These are phyloP conservation scores for Dothistroma pini DNA, from an alignment of 2,329 filamentous ascomycete genomes.

Conservation along the genomic window DNA sequence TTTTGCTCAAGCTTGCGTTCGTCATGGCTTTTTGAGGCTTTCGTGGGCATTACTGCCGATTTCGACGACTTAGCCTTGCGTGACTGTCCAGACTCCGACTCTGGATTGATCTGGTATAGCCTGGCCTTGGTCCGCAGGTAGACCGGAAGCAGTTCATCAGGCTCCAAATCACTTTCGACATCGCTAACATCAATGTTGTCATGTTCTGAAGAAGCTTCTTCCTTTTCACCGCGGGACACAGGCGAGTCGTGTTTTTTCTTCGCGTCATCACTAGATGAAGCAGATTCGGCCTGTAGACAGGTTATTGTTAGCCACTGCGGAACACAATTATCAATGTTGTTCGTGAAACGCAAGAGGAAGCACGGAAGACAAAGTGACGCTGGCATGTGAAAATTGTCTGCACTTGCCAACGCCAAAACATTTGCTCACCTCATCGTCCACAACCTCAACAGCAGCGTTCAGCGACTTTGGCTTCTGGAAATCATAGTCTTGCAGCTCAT, in stretches of 20 bases:
- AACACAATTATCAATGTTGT: not conserved
- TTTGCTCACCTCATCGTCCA: constrained; percentile 7
- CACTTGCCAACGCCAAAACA: not conserved
- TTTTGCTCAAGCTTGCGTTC: constrained; percentile 68
- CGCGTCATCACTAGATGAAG: not conserved
- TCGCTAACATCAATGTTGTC: constrained; percentile 44
- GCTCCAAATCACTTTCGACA: constrained; percentile 49
- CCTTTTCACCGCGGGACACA: constrained; percentile 3
- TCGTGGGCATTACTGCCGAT: constrained; percentile 39
- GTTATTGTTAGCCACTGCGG: not conserved
- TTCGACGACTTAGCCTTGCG: constrained; percentile 28
- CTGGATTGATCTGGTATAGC: constrained; percentile 46
- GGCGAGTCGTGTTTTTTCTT: constrained; percentile 11
- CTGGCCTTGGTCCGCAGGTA: constrained; percentile 70
- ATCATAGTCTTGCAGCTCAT: constrained; percentile 35
- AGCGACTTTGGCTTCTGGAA: constrained; percentile 26
- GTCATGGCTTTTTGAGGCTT: constrained; percentile 41
- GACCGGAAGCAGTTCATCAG: constrained; percentile 58
- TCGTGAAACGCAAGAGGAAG: not conserved
- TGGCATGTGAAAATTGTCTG: not conserved
- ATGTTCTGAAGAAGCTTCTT: constrained; percentile 6
- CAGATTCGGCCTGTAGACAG: not conserved
- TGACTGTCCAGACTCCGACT: constrained; percentile 54
- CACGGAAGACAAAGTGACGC: not conserved
- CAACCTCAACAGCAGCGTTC: not conserved